These are phyloP conservation scores for Pythium pectinolyticum DNA, from an alignment of 352 stramenopile species.

Conservation along the genomic window DNA sequence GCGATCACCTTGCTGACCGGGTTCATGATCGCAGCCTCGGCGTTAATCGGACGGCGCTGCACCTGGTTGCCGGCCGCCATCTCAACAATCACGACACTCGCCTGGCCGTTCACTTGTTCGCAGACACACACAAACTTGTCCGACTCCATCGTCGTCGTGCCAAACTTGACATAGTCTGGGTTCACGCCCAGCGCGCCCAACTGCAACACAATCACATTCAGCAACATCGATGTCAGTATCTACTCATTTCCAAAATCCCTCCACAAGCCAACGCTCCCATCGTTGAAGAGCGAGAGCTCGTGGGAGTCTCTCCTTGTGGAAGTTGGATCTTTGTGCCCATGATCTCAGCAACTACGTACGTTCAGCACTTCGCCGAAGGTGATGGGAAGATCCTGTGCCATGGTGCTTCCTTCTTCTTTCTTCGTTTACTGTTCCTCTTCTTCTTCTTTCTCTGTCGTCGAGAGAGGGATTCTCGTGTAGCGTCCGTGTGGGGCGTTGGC, in stretches of 20 bases:
- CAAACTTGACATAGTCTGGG: slow-evolving; percentile 92
- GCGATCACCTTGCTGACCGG: slow-evolving; percentile 92
- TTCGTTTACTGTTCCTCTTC: slow-evolving; percentile 1
- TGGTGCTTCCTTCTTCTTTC: slow-evolving; percentile 32
- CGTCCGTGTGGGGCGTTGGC: slow-evolving; percentile 1
- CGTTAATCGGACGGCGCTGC: slow-evolving; percentile 95
- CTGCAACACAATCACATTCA: slow-evolving; percentile 35
- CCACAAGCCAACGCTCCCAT: too few relatives aligned
- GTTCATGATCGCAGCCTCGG: slow-evolving; percentile 99
- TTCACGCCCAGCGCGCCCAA: slow-evolving; percentile 87
- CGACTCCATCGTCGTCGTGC: slow-evolving; percentile 96
- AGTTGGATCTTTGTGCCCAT: background rate
- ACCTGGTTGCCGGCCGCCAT: slow-evolving; percentile 86
- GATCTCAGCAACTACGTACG: slow-evolving; percentile 47
- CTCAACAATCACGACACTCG: slow-evolving; percentile 92
- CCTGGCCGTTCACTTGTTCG: slow-evolving; percentile 86
- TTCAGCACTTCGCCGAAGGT: slow-evolving; percentile 90
- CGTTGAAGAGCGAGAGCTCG: too few relatives aligned
- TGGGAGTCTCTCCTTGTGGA: too few relatives aligned
- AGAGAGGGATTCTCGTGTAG: slow-evolving; percentile 20
- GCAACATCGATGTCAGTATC: background rate
- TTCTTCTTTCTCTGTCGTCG: slow-evolving; percentile 20
- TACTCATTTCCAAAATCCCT: background rate
- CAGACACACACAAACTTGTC: slow-evolving; percentile 96
- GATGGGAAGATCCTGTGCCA: slow-evolving; percentile 89